Conservation (phyloP, 768 basidiomycete genomes). For the Termitomyces sp. region DNA sequence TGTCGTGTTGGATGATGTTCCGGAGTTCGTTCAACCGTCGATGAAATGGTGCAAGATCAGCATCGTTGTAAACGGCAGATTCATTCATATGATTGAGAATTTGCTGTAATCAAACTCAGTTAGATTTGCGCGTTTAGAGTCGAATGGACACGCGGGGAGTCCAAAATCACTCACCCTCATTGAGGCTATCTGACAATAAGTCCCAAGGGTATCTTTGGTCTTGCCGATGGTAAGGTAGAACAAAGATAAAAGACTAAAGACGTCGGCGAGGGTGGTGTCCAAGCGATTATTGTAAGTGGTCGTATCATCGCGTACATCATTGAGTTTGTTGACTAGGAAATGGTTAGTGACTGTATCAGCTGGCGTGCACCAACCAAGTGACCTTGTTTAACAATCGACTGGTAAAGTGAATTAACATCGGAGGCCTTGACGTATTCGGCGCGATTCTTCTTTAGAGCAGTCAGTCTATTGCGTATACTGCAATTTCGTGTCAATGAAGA, state of each 20-base stretch:
- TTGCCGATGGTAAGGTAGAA: conserved; percentile 99
- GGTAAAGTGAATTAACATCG: conserved; percentile 92
- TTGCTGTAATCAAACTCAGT: conserved; percentile 52
- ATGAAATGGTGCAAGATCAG: conserved; percentile 85
- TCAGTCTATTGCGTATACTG: conserved; percentile 93
- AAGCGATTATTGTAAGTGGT: conserved; percentile 80
- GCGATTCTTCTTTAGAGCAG: conserved; percentile 89
- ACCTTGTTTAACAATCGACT: conserved; percentile 93
- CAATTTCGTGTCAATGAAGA: conserved; percentile 10
- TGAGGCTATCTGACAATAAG: conserved; percentile 92
- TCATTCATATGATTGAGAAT: conserved; percentile 95
- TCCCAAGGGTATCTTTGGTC: conserved; percentile 89
- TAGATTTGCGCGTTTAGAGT: neutral
- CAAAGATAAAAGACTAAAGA: conserved; percentile 90
- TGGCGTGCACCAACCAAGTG: neutral
- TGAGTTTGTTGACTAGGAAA: conserved; percentile 75
- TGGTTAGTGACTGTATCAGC: neutral
- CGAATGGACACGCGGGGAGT: neutral
- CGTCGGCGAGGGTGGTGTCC: conserved; percentile 93
- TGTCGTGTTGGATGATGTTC: conserved; percentile 79
- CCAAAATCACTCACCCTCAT: conserved; percentile 73
- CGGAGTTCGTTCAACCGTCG: conserved; percentile 77
- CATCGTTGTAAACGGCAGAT: conserved; percentile 88
- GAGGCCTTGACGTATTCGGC: conserved; percentile 89
- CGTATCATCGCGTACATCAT: conserved; percentile 80